phyloP scores from a whole-genome alignment of 148 eudicot genomes.

The Silene conica region DNA sequence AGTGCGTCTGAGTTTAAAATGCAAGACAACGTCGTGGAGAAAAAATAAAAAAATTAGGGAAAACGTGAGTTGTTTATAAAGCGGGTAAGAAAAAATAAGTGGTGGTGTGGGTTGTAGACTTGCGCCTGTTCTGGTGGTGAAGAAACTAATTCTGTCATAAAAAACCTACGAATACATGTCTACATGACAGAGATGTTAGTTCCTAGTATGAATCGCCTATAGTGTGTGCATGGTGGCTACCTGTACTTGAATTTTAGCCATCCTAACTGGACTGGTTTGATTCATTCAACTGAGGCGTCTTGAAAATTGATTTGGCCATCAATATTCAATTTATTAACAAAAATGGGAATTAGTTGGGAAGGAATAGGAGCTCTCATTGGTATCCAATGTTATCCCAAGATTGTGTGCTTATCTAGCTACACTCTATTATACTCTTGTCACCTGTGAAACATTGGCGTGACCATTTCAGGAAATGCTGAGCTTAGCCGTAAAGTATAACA shows the following conservation, averaged over 20 bases:
- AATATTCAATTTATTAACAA: too few species aligned
- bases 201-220: background rate
- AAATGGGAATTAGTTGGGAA: too few species aligned
- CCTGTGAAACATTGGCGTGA: background rate
- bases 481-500: constrained; percentile 80
- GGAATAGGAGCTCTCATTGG: too few species aligned
- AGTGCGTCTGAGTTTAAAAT: too few species aligned
- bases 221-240: background rate
- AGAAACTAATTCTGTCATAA: background rate
- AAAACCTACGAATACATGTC: background rate
- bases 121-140: background rate
- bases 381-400: too few species aligned
- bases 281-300: too few species aligned
- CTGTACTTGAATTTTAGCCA: too few species aligned
- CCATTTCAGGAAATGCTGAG: constrained; percentile 50
- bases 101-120: too few species aligned
- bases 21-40: too few species aligned
- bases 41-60: background rate
- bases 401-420: too few species aligned
- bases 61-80: background rate
- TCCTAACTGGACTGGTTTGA: too few species aligned
- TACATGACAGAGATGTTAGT: background rate
- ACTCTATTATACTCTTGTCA: background rate
- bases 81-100: background rate
- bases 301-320: too few species aligned